phyloP scores from a whole-genome alignment of 129 eudicot species.

The Pseudognaphalium luteoalbum region DNA sequence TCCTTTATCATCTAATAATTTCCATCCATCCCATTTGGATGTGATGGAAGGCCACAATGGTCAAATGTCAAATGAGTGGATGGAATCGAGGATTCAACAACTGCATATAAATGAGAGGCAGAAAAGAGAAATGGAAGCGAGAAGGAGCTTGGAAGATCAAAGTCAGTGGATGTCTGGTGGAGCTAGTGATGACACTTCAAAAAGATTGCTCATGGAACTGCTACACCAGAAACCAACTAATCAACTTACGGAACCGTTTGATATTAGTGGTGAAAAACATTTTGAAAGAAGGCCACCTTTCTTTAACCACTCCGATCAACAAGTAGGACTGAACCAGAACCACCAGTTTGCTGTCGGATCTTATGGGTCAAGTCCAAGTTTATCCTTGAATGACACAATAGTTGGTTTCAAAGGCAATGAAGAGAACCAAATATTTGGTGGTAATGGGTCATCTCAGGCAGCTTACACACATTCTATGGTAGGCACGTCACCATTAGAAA shows the following conservation, averaged over 20 bases:
- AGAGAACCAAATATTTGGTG: slow-evolving; percentile 34
- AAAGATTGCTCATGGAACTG: slow-evolving; percentile 80
- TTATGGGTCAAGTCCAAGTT: slow-evolving; percentile 55
- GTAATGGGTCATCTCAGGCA: slow-evolving; percentile 22
- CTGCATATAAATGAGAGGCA: slow-evolving; percentile 64
- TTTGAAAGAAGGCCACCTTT: slow-evolving; percentile 48
- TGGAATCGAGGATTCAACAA: slow-evolving; percentile 67
- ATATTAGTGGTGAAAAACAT: slow-evolving; percentile 30
- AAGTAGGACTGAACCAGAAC: slow-evolving; percentile 42
- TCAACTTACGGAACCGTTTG: slow-evolving; percentile 41
- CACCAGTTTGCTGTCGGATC: slow-evolving; percentile 50
- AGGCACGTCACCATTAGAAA: slow-evolving; percentile 24
- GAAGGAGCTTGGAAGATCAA: slow-evolving; percentile 53
- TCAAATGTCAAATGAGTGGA: slow-evolving; percentile 66
- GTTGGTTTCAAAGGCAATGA: slow-evolving; percentile 41
- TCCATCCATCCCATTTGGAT: slow-evolving; percentile 46
- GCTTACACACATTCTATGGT: slow-evolving; percentile 6
- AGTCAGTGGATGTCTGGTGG: slow-evolving; percentile 83
- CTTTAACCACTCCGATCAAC: slow-evolving; percentile 46
- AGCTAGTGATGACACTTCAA: slow-evolving; percentile 71
- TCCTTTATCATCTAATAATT: slow-evolving; percentile 37
- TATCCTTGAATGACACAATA: slow-evolving; percentile 38
- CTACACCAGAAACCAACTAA: slow-evolving; percentile 66
- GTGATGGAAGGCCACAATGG: slow-evolving; percentile 52
- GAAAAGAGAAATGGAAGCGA: slow-evolving; percentile 49